Conservation (phyloP, 371 early-diverging fungal species). For the Mucor mucedo region DNA sequence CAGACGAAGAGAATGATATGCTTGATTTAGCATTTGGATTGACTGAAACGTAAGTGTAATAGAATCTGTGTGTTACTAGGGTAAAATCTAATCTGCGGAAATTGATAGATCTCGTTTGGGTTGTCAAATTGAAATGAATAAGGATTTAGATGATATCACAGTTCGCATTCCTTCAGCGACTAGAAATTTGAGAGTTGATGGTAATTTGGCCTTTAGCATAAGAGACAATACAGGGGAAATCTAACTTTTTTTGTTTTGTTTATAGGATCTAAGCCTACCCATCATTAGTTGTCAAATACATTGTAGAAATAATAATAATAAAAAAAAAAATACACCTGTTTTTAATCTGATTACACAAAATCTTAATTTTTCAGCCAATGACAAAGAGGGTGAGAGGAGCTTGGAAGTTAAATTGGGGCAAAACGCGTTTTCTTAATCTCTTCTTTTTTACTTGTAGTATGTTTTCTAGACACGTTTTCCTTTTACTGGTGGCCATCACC, state of each 20-base stretch:
- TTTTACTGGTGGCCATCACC: slow-evolving; percentile 17
- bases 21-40: slow-evolving; percentile 98
- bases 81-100: neutral
- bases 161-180: slow-evolving; percentile 96
- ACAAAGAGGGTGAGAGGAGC: neutral
- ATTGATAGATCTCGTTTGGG: slow-evolving; percentile 89
- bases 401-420: neutral
- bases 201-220: slow-evolving; percentile 36
- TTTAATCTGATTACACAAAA: no score
- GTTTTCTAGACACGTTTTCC: slow-evolving; percentile 11
- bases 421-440: slow-evolving; percentile 3
- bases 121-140: slow-evolving; percentile 91
- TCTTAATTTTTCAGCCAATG: neutral
- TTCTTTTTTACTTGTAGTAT: slow-evolving; percentile 8
- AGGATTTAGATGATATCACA: slow-evolving; percentile 87
- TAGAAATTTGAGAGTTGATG: slow-evolving; percentile 96
- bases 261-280: slow-evolving; percentile 53
- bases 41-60: slow-evolving; percentile 82
- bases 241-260: neutral
- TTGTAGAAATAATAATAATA: no score
- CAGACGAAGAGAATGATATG: slow-evolving; percentile 99
- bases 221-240: neutral
- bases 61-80: no score
- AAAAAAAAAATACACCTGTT: no score
- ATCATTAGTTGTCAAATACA: slow-evolving; percentile 35